Percentiles rank a stretch among this genome's conserved stretches.
Conservation (phyloP, 108 stramenopile genomes). For the Conticribra guillardii region DNA sequence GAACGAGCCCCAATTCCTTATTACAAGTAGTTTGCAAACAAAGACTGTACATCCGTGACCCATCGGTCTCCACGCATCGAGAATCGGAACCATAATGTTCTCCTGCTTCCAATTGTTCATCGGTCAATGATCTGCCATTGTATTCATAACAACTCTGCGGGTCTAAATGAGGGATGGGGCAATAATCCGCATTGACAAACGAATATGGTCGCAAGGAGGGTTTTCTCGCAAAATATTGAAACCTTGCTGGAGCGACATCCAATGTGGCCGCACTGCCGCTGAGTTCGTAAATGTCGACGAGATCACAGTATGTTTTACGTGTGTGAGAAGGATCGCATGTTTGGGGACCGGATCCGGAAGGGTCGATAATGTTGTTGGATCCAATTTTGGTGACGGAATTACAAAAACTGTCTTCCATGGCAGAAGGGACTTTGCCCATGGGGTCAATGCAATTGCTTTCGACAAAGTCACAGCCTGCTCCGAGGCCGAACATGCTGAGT, state of each 20-base stretch:
- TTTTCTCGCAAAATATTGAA: conserved; percentile 42
- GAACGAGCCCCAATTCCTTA: conserved; percentile 11
- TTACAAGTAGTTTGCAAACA: conserved; percentile 51
- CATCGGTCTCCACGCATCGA: conserved; percentile 50
- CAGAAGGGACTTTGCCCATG: conserved; percentile 55
- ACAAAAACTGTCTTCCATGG: conserved; percentile 71
- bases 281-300: conserved; percentile 35
- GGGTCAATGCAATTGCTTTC: conserved; percentile 54
- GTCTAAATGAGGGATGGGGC: conserved; percentile 44
- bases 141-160: conserved; percentile 42
- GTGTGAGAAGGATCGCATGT: conserved; percentile 54
- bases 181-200: conserved; percentile 48
- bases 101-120: conserved; percentile 36
- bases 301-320: conserved; percentile 49
- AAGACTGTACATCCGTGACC: conserved; percentile 38
- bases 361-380: conserved; percentile 16
- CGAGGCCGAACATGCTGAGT: conserved; percentile 51
- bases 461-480: conserved; percentile 58
- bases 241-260: conserved; percentile 31
- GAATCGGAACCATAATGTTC: conserved; percentile 43
- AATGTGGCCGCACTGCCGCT: conserved; percentile 24
- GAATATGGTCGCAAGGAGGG: conserved; percentile 37
- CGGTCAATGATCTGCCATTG: conserved; percentile 15
- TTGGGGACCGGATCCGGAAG: conserved; percentile 24
- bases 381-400: conserved; percentile 37